Base-by-base conservation (phyloP, 768 basidiomycete species). In the Tulasnella sp. region DNA sequence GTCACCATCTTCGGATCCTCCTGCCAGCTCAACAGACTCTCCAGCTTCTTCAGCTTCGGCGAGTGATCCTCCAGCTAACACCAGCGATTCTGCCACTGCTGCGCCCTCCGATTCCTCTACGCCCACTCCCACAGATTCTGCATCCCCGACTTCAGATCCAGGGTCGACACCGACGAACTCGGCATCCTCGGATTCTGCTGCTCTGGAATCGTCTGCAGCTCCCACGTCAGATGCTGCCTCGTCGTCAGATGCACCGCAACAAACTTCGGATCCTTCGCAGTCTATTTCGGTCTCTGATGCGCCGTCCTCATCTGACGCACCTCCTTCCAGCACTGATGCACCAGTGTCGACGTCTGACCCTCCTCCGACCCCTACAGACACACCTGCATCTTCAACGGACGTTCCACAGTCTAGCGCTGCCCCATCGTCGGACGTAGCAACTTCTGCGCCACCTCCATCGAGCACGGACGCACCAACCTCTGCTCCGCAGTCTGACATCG, bases 91-190 rank as follows among this genome's bases (percentile, higher is more conserved):
- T 37, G 14, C 29, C 23, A 21, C 59, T 36, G 17, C 57, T 15
- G 37, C 46, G 12, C 17, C 49, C 21, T 23, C 14, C 17, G 39
- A 14, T 21, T 25, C 43, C 36, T 21, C 42, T 8, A 31, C 59
- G n/a, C 25, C 21, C 2, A 49, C 32, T 34, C 19, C 53, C 15
- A 35, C 59, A 29, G 23, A 34, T 46, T 12, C 25, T 12, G 14
- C 50, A 3, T 34, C 67, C 4, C 61, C 69, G 12, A 69, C 71
- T 4, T 31, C 51, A 27, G 29, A 7, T 15, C 29, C 60, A 34
- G 57, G 45, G n/a, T 19, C 57, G 2, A 57, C 41, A 8, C 27
- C 34, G 31, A 46, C 31, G 31, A 46, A 21, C 31, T 19, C 45
- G 5, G 45, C 21, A n/a, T 6, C 41, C n/a, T 42, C 41, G n/a